Evolutionary conservation across 2,329 filamentous ascomycete genomes (phyloP).

Genomic region (Bipolaris zeicola): DNA sequence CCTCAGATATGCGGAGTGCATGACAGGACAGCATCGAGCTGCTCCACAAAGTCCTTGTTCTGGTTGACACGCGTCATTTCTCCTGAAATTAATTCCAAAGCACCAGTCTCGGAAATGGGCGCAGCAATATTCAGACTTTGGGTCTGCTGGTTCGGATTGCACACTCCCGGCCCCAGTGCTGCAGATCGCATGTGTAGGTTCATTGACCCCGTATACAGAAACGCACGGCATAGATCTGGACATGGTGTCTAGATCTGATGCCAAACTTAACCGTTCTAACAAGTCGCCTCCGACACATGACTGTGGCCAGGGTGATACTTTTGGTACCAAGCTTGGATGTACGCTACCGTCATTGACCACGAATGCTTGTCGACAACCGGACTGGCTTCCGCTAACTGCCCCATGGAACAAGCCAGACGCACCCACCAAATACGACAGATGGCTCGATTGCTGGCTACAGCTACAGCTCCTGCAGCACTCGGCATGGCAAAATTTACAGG

Average conservation of each 20-base stretch:
- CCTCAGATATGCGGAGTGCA: background rate
- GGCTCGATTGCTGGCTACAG: slow-evolving; percentile 1
- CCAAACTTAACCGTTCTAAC: slow-evolving; percentile 2
- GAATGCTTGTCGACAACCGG: background rate
- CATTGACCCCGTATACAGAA: background rate
- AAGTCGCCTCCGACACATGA: background rate
- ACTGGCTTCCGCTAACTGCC: slow-evolving; percentile 4
- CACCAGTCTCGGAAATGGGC: background rate
- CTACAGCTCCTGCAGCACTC: background rate
- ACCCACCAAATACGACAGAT: slow-evolving; percentile 1
- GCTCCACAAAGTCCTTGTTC: background rate
- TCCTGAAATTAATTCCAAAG: slow-evolving; percentile 2
- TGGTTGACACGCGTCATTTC: slow-evolving; percentile 7
- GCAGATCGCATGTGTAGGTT: background rate
- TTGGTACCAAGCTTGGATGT: slow-evolving; percentile 2
- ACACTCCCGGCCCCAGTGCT: slow-evolving; percentile 2
- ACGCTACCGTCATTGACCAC: slow-evolving; percentile 10
- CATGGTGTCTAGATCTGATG: background rate
- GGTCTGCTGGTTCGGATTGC: background rate
- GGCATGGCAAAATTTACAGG: background rate
- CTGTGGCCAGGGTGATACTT: background rate
- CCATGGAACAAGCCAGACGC: background rate
- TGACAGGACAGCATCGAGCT: slow-evolving; percentile 4
- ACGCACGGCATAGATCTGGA: background rate
- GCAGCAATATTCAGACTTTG: slow-evolving; percentile 4